phyloP scores from a whole-genome alignment of 1,139 yeast species.

The Kodamaea derodonti region DNA sequence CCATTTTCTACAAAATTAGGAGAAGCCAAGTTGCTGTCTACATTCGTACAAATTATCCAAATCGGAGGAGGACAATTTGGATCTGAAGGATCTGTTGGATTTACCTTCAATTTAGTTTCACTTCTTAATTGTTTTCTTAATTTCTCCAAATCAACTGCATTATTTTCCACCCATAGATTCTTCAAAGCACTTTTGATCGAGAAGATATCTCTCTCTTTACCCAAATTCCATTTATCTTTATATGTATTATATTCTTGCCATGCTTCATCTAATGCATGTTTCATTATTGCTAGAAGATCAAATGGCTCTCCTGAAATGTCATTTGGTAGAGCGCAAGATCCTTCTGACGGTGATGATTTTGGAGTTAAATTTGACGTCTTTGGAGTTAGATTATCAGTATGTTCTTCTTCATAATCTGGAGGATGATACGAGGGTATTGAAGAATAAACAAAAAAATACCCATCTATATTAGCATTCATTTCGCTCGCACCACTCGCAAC shows the following conservation, averaged over 20 bases:
- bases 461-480: slow-evolving; percentile 68
- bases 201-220: slow-evolving; percentile 63
- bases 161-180: slow-evolving; percentile 49
- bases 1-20: slow-evolving; percentile 58
- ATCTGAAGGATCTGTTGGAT: slow-evolving; percentile 40
- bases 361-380: neutral
- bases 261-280: slow-evolving; percentile 60
- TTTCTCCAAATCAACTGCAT: slow-evolving; percentile 15
- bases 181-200: slow-evolving; percentile 56
- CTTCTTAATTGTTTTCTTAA: slow-evolving; percentile 15
- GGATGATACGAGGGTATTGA: slow-evolving; percentile 59
- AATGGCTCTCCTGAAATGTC: slow-evolving; percentile 35
- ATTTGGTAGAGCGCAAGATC: slow-evolving; percentile 8
- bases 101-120: slow-evolving; percentile 14
- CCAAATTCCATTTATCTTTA: slow-evolving; percentile 52
- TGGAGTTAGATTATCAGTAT: neutral
- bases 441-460: slow-evolving; percentile 64
- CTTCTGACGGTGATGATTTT: neutral
- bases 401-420: slow-evolving; percentile 43
- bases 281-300: slow-evolving; percentile 43
- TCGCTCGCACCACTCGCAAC: slow-evolving; percentile 80
- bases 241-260: slow-evolving; percentile 66
- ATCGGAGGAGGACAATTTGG: slow-evolving; percentile 64
- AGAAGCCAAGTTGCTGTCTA: slow-evolving; percentile 51
- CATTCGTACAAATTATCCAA: slow-evolving; percentile 61